Evolutionary conservation across 2,329 filamentous ascomycete genomes (phyloP).

Genomic region (Proliferodiscus dingleyae): DNA sequence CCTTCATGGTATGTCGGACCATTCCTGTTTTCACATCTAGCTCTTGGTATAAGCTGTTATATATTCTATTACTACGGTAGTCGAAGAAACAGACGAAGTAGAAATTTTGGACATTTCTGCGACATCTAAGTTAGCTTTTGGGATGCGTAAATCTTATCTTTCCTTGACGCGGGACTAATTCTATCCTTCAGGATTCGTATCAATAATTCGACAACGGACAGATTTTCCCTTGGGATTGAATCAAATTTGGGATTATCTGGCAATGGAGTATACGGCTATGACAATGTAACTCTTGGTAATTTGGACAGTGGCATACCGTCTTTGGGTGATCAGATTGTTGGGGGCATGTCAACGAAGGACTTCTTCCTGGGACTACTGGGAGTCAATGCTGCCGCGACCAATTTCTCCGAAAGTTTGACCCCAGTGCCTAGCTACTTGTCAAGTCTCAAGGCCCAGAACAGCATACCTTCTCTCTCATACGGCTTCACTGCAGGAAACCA

Average conservation of each 20-base stretch:
- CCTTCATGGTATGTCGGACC: slow-evolving; percentile 1
- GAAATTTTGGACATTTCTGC: background rate
- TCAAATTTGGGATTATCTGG: slow-evolving; percentile 13
- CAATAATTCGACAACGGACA: slow-evolving; percentile 10
- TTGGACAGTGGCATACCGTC: slow-evolving; percentile 16
- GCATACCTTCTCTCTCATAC: slow-evolving; percentile 39
- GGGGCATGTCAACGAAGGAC: slow-evolving; percentile 29
- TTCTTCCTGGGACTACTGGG: slow-evolving; percentile 25
- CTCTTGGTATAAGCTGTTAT: no score
- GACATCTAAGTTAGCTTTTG: background rate
- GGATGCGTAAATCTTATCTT: background rate
- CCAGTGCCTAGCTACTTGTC: slow-evolving; percentile 33
- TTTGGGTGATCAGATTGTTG: slow-evolving; percentile 21
- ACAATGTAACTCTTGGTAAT: slow-evolving; percentile 19
- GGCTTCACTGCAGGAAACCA: slow-evolving; percentile 39
- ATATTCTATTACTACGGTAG: no score
- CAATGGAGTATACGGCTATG: slow-evolving; percentile 21
- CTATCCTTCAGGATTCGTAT: slow-evolving; percentile 14
- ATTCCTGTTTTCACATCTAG: background rate
- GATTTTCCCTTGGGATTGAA: slow-evolving; percentile 19
- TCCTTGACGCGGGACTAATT: background rate
- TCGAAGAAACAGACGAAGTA: background rate
- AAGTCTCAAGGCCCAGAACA: slow-evolving; percentile 33
- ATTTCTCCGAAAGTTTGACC: slow-evolving; percentile 13
- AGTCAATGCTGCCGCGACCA: slow-evolving; percentile 20